phyloP scores from a whole-genome alignment of 2,329 filamentous ascomycete species.

The Xylariaceae sp. region DNA sequence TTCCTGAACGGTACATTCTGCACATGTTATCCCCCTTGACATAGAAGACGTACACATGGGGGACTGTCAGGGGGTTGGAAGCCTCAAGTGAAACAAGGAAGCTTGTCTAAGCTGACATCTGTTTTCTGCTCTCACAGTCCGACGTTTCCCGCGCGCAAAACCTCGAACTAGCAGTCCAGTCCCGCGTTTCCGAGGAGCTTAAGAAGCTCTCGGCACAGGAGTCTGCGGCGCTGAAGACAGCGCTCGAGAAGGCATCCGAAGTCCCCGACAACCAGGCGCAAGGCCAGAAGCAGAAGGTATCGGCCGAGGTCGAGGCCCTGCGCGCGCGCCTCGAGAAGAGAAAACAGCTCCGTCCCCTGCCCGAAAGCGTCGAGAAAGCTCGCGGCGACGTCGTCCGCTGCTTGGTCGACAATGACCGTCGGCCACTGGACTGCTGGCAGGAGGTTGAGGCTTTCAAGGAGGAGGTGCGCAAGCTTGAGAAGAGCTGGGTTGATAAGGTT shows the following conservation, averaged over 20 bases:
- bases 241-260: conserved; percentile 52
- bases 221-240: conserved; percentile 60
- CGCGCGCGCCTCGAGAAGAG: conserved; percentile 55
- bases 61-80: background rate
- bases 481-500: conserved; percentile 80
- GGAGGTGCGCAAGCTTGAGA: conserved; percentile 82
- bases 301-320: conserved; percentile 55
- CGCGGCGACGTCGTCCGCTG: conserved; percentile 74
- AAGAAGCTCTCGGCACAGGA: conserved; percentile 70
- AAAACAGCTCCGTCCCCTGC: conserved; percentile 62
- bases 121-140: conserved; percentile 51
- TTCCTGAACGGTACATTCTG: background rate
- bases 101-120: conserved; percentile 1
- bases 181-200: conserved; percentile 80
- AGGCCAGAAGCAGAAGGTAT: conserved; percentile 44
- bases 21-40: background rate
- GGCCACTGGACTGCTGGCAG: conserved; percentile 89
- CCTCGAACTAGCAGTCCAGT: conserved; percentile 81
- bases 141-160: conserved; percentile 80
- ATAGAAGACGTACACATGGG: background rate
- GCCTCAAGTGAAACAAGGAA: background rate
- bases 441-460: conserved; percentile 88
- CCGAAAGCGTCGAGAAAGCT: conserved; percentile 67
- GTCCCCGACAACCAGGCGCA: conserved; percentile 23
- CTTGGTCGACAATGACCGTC: conserved; percentile 74